Evolutionary conservation across 2,329 filamentous ascomycete genomes (phyloP).

Genomic region (Metarhizium anisopliae): DNA sequence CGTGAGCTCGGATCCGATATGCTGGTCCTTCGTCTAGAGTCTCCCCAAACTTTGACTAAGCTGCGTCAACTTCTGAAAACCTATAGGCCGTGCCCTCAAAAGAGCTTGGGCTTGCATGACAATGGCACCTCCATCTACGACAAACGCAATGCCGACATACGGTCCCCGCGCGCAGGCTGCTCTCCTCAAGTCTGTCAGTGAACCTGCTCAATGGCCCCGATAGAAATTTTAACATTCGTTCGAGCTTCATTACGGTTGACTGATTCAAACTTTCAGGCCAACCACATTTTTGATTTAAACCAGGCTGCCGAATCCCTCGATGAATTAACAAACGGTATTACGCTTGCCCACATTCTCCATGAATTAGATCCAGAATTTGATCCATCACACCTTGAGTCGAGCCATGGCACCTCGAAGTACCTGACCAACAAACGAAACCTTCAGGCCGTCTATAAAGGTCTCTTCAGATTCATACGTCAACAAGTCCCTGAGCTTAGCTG

Average conservation of each 20-base stretch:
- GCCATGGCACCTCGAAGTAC: constrained; percentile 32
- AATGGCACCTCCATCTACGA: background rate
- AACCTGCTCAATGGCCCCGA: background rate
- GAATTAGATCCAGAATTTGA: constrained; percentile 50
- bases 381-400: constrained; percentile 41
- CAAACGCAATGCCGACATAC: constrained; percentile 26
- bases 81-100: background rate
- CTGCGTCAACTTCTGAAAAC: background rate
- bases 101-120: background rate
- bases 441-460: constrained; percentile 44
- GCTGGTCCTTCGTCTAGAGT: background rate
- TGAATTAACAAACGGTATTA: constrained; percentile 43
- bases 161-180: constrained; percentile 39
- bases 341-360: constrained; percentile 47
- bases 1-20: background rate
- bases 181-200: constrained; percentile 46
- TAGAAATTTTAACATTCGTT: background rate
- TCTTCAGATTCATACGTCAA: constrained; percentile 46
- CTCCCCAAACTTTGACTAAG: background rate
- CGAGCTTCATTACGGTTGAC: constrained; percentile 1
- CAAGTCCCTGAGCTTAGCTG: constrained; percentile 42
- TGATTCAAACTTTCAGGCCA: constrained; percentile 16
- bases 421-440: constrained; percentile 42
- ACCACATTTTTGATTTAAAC: constrained; percentile 34
- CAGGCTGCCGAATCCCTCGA: constrained; percentile 39